Conservation (phyloP, 169 alveolate genomes). For the Plasmodium fragile region DNA sequence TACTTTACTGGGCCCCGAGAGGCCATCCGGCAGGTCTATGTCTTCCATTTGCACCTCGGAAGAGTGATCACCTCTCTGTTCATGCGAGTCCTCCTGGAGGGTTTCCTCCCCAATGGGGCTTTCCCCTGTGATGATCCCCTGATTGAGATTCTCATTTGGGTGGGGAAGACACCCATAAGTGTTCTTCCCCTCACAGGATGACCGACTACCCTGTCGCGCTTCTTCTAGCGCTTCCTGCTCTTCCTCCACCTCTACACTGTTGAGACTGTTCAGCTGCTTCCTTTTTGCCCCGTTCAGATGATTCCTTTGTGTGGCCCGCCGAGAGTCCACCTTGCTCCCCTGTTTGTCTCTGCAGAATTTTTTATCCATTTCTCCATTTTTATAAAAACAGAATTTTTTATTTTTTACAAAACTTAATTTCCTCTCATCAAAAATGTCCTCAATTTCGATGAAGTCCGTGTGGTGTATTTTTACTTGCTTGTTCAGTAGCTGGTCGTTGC, state of each 20-base stretch:
- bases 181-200: background rate
- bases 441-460: slow-evolving; percentile 54
- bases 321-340: background rate
- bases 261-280: background rate
- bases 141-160: background rate
- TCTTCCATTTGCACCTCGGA: background rate
- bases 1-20: background rate
- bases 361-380: slow-evolving; percentile 20
- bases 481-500: background rate
- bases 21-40: background rate
- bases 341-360: background rate
- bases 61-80: background rate
- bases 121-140: background rate
- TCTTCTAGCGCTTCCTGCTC: background rate
- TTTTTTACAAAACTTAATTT: slow-evolving; percentile 27
- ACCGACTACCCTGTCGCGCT: background rate
- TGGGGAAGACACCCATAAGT: background rate
- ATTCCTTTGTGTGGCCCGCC: background rate
- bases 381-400: slow-evolving; percentile 63
- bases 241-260: background rate
- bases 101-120: background rate
- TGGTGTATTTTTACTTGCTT: slow-evolving; percentile 46
- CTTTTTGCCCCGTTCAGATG: background rate
- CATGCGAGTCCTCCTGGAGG: background rate
- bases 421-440: slow-evolving; percentile 57